Percentiles rank a stretch among this genome's conserved stretches.
Evolutionary conservation across 768 basidiomycete species (phyloP).

Genomic region (Kondoa subrosea): DNA sequence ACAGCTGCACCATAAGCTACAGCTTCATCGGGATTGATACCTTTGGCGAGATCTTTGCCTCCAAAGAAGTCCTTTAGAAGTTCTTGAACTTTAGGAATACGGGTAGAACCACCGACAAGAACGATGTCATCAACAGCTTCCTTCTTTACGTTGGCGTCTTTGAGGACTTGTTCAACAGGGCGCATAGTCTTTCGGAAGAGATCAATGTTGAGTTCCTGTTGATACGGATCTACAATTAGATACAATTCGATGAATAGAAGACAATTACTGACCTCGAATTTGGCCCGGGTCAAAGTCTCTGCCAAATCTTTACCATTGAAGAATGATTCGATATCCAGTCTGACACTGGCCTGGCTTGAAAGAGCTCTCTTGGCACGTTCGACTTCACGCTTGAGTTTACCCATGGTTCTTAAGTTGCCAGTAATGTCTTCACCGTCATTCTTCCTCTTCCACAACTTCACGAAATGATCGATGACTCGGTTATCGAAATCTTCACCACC

Average conservation of each 20-base stretch:
- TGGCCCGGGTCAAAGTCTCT: constrained; percentile 90
- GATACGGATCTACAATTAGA: not conserved
- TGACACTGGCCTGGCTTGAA: constrained; percentile 71
- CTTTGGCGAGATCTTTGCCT: constrained; percentile 91
- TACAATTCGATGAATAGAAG: not conserved
- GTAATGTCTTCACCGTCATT: constrained; percentile 57
- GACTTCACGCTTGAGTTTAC: constrained; percentile 82
- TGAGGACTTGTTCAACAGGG: constrained; percentile 95
- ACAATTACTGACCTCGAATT: constrained; percentile 50
- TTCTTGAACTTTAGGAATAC: constrained; percentile 98
- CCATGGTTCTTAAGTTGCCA: constrained; percentile 58
- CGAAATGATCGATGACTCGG: constrained; percentile 73
- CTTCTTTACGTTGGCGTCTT: constrained; percentile 97
- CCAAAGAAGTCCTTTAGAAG: constrained; percentile 95
- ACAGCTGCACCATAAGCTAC: constrained; percentile 98
- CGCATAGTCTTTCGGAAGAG: constrained; percentile 99
- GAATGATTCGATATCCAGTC: constrained; percentile 88
- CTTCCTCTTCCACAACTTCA: constrained; percentile 79
- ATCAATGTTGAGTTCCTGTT: constrained; percentile 76
- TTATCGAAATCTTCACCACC: constrained; percentile 94
- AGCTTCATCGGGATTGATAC: constrained; percentile 98
- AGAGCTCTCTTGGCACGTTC: constrained; percentile 92
- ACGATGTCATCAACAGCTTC: constrained; percentile 73
- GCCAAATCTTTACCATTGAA: constrained; percentile 94
- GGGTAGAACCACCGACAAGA: constrained; percentile 91